Conservation (phyloP, 1,284 basidiomycete genomes). For the Ustilago loliicola region DNA sequence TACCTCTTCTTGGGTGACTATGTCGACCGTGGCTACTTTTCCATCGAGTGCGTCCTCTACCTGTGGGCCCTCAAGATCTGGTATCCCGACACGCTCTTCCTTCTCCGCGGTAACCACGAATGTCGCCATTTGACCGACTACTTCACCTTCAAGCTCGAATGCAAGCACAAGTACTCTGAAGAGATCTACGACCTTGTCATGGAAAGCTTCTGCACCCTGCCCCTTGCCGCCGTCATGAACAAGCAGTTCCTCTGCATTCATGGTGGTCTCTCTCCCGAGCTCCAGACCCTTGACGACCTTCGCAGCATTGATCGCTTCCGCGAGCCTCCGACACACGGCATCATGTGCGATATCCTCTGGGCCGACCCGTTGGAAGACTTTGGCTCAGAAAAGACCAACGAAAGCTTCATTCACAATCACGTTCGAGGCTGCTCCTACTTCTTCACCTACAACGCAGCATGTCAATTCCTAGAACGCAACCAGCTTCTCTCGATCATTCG, state of each 20-base stretch:
- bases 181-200: slow-evolving; percentile 70
- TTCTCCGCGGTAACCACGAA: slow-evolving; percentile 70
- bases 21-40: slow-evolving; percentile 70
- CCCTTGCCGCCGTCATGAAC: slow-evolving; percentile 94
- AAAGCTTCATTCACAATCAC: slow-evolving; percentile 91
- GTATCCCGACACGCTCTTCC: slow-evolving; percentile 69
- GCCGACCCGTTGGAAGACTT: slow-evolving; percentile 95
- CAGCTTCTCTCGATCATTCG: slow-evolving; percentile 93
- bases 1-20: slow-evolving; percentile 71
- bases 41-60: slow-evolving; percentile 70
- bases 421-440: slow-evolving; percentile 96
- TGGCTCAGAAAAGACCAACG: slow-evolving; percentile 86
- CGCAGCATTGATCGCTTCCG: slow-evolving; percentile 92
- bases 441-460: slow-evolving; percentile 92
- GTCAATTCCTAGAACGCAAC: slow-evolving; percentile 92
- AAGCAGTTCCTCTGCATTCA: slow-evolving; percentile 97
- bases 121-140: slow-evolving; percentile 70
- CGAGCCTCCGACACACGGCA: slow-evolving; percentile 90
- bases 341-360: slow-evolving; percentile 97
- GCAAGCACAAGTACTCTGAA: slow-evolving; percentile 71
- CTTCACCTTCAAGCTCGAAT: slow-evolving; percentile 70
- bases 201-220: slow-evolving; percentile 90
- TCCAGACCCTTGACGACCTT: slow-evolving; percentile 90
- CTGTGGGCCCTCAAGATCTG: slow-evolving; percentile 70
- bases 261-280: slow-evolving; percentile 89